Percentiles rank a stretch among this genome's conserved stretches.
Conservation (phyloP, 306 rosid genomes). For the Cucumis cinereus region DNA sequence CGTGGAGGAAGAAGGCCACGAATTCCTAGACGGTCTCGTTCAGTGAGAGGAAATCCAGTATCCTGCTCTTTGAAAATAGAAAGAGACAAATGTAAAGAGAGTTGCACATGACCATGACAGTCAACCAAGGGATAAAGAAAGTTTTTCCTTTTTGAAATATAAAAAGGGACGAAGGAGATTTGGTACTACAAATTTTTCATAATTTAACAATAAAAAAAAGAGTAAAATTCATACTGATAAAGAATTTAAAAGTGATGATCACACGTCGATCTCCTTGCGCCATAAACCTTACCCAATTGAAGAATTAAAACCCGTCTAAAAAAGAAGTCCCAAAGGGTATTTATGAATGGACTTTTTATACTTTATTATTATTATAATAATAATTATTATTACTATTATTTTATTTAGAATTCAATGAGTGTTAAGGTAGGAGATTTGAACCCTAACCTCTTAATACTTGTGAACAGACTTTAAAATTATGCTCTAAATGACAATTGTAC, state of each 20-base stretch:
- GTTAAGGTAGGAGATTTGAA: no score
- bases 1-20: conserved; percentile 99
- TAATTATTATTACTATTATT: no score
- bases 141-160: neutral
- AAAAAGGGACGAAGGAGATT: neutral
- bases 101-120: neutral
- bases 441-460: no score
- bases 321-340: neutral
- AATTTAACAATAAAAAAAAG: neutral
- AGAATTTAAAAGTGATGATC: neutral
- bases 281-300: neutral
- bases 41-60: conserved; percentile 90
- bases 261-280: neutral
- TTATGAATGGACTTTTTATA: no score
- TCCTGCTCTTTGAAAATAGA: conserved; percentile 45
- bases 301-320: neutral
- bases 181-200: neutral
- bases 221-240: neutral
- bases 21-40: conserved; percentile 91
- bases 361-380: no score
- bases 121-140: neutral
- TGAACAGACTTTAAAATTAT: no score
- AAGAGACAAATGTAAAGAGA: neutral
- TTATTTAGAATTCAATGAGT: no score
- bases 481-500: no score